phyloP scores from a whole-genome alignment of 495 filamentous ascomycete species.

The Aspergillus hancockii region DNA sequence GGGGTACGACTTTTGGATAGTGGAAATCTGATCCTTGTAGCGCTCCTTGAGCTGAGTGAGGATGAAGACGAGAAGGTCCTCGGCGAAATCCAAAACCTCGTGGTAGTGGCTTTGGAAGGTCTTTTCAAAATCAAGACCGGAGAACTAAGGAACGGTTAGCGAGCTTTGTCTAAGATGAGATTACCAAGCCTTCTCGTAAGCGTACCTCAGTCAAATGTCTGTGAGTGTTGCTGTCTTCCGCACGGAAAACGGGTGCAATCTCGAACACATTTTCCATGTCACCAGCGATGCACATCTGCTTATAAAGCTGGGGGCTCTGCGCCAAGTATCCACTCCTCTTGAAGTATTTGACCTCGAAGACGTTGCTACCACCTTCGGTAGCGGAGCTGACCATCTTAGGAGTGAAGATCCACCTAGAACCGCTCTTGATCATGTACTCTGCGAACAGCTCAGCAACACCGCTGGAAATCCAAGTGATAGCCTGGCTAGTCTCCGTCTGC shows the following conservation, averaged over 20 bases:
- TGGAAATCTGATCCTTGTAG: constrained; percentile 66
- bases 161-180: constrained; percentile 9
- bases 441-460: constrained; percentile 80
- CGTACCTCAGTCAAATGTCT: constrained; percentile 87
- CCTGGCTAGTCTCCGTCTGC: constrained; percentile 82
- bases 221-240: constrained; percentile 95
- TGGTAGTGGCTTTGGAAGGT: constrained; percentile 86
- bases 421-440: constrained; percentile 70
- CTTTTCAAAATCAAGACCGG: constrained; percentile 97
- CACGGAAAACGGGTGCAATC: constrained; percentile 89
- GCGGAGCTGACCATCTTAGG: constrained; percentile 88
- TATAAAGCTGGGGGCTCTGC: constrained; percentile 94
- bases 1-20: constrained; percentile 61
- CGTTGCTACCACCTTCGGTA: constrained; percentile 90
- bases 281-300: constrained; percentile 94
- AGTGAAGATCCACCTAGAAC: constrained; percentile 86
- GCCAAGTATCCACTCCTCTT: constrained; percentile 81
- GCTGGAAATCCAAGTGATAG: constrained; percentile 80
- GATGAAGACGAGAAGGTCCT: constrained; percentile 84
- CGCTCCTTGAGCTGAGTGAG: constrained; percentile 73
- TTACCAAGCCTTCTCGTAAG: constrained; percentile 30
- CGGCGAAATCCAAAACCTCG: constrained; percentile 79
- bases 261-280: constrained; percentile 89
- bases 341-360: constrained; percentile 93
- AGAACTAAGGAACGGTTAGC: constrained; percentile 55